These are phyloP conservation scores for Ascochyta lentis DNA, from an alignment of 2,329 filamentous ascomycete genomes.

Conservation along the genomic window DNA sequence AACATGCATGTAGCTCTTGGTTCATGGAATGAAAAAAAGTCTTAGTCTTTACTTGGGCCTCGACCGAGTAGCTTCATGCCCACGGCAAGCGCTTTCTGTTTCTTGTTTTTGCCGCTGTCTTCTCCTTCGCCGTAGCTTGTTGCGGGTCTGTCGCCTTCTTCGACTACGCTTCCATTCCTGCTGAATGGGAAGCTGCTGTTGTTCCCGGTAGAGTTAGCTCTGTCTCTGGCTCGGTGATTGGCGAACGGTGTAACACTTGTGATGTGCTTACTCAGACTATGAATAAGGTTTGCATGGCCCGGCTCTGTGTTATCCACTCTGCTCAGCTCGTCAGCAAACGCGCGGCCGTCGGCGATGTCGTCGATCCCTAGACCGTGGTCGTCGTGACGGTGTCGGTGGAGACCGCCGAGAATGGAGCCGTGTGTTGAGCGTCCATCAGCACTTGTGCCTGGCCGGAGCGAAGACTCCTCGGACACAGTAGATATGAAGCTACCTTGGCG, in stretches of 20 bases:
- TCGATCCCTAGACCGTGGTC: slow-evolving; percentile 25
- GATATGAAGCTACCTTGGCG: slow-evolving; percentile 39
- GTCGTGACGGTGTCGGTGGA: slow-evolving; percentile 16
- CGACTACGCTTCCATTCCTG: slow-evolving; percentile 5
- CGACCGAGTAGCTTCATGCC: slow-evolving; percentile 14
- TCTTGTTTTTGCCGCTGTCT: slow-evolving; percentile 9
- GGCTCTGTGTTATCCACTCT: slow-evolving; percentile 48
- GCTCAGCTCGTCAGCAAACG: slow-evolving; percentile 46
- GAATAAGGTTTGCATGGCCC: slow-evolving; percentile 42
- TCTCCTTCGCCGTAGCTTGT: slow-evolving; percentile 6
- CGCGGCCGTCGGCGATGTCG: slow-evolving; percentile 37
- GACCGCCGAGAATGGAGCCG: slow-evolving; percentile 34
- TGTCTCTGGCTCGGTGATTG: slow-evolving; percentile 23
- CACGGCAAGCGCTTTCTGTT: slow-evolving; percentile 13
- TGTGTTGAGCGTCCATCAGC: slow-evolving; percentile 29
- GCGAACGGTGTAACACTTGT: slow-evolving; percentile 40
- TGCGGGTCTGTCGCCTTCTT: neutral
- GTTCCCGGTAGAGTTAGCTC: slow-evolving; percentile 18
- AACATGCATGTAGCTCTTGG: too few species aligned
- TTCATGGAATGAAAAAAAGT: neutral
- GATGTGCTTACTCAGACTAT: slow-evolving; percentile 43
- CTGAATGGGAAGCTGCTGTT: slow-evolving; percentile 5
- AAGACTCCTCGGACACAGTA: slow-evolving; percentile 40
- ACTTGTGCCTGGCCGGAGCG: slow-evolving; percentile 24
- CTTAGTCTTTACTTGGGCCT: neutral